Evolutionary conservation across 495 filamentous ascomycete species (phyloP).

Genomic region (Tuber borchii): DNA sequence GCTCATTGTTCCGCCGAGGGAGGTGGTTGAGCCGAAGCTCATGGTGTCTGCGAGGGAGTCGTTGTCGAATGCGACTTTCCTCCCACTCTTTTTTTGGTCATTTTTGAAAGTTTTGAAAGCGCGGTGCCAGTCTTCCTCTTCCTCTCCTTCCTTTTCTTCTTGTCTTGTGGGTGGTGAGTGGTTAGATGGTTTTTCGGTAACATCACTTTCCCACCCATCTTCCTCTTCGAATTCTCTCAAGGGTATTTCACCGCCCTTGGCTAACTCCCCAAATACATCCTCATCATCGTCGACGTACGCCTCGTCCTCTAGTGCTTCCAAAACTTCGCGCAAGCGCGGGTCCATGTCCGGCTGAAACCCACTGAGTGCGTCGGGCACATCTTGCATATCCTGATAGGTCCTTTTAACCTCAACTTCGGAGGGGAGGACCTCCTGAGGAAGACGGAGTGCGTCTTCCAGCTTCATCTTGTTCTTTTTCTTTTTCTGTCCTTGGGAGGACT

Average conservation of each 20-base stretch:
- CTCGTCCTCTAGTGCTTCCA: conserved; percentile 94
- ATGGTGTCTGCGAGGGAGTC: conserved; percentile 40
- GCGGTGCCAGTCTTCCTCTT: conserved; percentile 69
- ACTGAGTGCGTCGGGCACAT: conserved; percentile 79
- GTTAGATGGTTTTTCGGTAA: conserved; percentile 66
- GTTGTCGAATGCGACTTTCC: conserved; percentile 13
- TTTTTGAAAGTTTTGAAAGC: conserved; percentile 89
- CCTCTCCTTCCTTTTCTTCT: conserved; percentile 30
- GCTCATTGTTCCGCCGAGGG: conserved; percentile 47
- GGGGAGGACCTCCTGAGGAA: conserved; percentile 60
- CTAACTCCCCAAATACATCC: conserved; percentile 72
- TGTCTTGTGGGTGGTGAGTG: conserved; percentile 8
- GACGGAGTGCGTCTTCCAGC: conserved; percentile 72
- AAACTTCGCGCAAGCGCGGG: conserved; percentile 78
- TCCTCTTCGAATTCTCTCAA: conserved; percentile 60
- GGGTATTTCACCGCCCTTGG: conserved; percentile 66
- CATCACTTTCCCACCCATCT: conserved; percentile 90
- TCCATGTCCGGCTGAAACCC: conserved; percentile 99
- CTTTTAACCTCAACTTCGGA: conserved; percentile 63
- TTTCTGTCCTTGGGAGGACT: conserved; percentile 55
- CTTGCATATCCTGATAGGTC: conserved; percentile 88
- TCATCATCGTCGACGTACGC: conserved; percentile 89
- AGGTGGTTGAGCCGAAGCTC: conserved; percentile 44
- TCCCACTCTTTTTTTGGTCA: conserved; percentile 51
- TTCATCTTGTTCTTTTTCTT: conserved; percentile 58